Evolutionary conservation across 441 rosid species (phyloP), one percentile per base, ranked within the genome.

Genomic region (Gossypium armourianum): DNA sequence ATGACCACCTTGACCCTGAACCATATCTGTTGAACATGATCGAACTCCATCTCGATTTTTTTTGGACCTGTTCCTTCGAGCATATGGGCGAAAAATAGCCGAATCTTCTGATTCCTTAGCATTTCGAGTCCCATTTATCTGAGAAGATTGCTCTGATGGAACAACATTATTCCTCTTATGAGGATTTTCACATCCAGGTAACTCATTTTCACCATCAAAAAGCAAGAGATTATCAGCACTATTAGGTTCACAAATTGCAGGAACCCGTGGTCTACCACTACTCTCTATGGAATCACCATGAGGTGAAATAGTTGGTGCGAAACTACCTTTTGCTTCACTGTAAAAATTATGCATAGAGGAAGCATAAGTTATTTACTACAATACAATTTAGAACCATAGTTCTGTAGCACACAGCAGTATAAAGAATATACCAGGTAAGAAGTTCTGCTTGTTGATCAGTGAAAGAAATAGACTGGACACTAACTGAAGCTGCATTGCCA

Each of bases 301-400:
- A 78, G 97, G 92, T 47, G 99, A 95, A 72, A 92, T 93, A 74
- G 95, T 86, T 71, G 82, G 70, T 15, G 96, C 90, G 79, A 91
- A 95, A 86, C 98, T 92, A 81, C 87, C 92, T 81, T 95, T 95
- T 19, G 93, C 96, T 86, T 92, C 95, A 81, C 99, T 92, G 95
- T 62, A 77, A 67, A 45, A 65, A 73, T 75, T 79, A 79, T 62
- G 17, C 56, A 67, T 4, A 76, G 24, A 16, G 45, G 17, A 70
- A 54, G 58, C 72, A 74, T 73, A 60, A 79, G 70, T 47, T 52
- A 53, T 62, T 47, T 69, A 61, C 77, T 32, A 26, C 75, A 78
- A 76, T 50, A 65, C 4, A 58, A 66, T 29, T 15, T 15, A 65
- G 13, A 69, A 62, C 49, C 43, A 54, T 17, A 60, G 59, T 43